These are phyloP conservation scores for Vitrella brassicaformis DNA, from an alignment of 73 alveolate genomes.

Conservation along the genomic window DNA sequence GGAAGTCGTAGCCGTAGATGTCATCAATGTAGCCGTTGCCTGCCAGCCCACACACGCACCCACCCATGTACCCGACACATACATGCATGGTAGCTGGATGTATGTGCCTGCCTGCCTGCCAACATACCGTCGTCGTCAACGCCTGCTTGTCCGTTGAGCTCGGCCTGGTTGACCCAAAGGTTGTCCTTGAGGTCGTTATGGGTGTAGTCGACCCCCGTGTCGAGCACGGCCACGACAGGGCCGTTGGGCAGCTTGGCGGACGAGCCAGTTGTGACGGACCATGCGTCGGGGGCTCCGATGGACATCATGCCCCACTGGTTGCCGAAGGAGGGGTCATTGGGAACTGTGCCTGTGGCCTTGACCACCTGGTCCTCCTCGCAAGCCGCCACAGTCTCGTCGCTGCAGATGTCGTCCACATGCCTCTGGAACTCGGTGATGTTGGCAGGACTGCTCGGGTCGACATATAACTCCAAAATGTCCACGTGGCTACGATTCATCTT, in stretches of 20 bases:
- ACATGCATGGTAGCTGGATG: too few relatives aligned
- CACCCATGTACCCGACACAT: too few relatives aligned
- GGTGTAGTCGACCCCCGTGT: background rate
- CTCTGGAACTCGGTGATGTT: too few relatives aligned
- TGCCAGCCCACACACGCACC: too few relatives aligned
- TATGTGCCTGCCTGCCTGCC: too few relatives aligned
- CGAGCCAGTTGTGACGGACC: background rate
- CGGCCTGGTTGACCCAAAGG: background rate
- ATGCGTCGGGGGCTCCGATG: background rate
- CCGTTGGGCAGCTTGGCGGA: background rate
- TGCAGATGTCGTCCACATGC: too few relatives aligned
- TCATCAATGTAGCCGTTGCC: background rate
- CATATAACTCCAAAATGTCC: too few relatives aligned
- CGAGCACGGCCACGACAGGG: background rate
- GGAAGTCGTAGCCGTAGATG: background rate
- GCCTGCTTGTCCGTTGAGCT: background rate
- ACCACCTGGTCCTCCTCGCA: too few relatives aligned
- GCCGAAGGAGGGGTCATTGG: background rate
- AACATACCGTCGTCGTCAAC: background rate
- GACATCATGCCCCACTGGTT: background rate
- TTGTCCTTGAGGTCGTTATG: background rate
- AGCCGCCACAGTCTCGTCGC: too few relatives aligned
- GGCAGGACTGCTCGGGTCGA: too few relatives aligned
- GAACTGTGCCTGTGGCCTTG: too few relatives aligned
- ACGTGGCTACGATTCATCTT: too few relatives aligned